Base-by-base conservation (phyloP, 345 rosid species). In the Dipteronia dyeriana region DNA sequence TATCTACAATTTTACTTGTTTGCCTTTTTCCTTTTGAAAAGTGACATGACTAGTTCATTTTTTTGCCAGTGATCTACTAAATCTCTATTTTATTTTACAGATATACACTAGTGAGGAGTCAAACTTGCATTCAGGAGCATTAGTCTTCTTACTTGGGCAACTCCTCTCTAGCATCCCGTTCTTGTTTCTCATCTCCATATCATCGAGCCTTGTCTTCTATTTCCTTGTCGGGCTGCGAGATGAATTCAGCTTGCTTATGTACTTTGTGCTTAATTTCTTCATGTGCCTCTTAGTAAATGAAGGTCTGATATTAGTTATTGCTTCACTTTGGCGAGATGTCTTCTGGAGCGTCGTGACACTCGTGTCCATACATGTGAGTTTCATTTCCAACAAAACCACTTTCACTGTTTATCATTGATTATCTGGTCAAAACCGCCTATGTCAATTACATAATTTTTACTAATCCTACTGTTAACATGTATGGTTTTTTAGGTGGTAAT, bases 231-330 rank as follows among this genome's bases (percentile, higher is more conserved):
- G 99, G 45, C 83, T 97, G 68, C 87, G 84, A 82, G 94, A 94
- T 45, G 95, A 90, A 56, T 97, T 97, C 86, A 91, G 98, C 88
- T 85, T 94, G 87, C 87, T 97, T 82, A 94, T 97, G 99, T 97
- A 97, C 90, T 94, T 94, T 74, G 98, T 97, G 75, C 91, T 97
- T 79, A 97, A 97, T 84, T 88, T 97, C 90, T 97, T 97, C 82
- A 83, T 86, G 84, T 94, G 97, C 86, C 91, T 97, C 69, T 57
- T 97, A 41, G 97, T 90, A 66, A 97, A 94, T 75, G 99, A 97
- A 84, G 99, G 99, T 64, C 76, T 97, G 43, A 87, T 91, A 87
- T 91, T 97, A 75, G 81, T 82, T 39, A 75, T 94, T 41, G 85
- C 86, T 79, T 87, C 94, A 69, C 79, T 92, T 54, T 94, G 94